Evolutionary conservation across 257 asterid genomes (phyloP).

Genomic region (Solanum clarkiae): DNA sequence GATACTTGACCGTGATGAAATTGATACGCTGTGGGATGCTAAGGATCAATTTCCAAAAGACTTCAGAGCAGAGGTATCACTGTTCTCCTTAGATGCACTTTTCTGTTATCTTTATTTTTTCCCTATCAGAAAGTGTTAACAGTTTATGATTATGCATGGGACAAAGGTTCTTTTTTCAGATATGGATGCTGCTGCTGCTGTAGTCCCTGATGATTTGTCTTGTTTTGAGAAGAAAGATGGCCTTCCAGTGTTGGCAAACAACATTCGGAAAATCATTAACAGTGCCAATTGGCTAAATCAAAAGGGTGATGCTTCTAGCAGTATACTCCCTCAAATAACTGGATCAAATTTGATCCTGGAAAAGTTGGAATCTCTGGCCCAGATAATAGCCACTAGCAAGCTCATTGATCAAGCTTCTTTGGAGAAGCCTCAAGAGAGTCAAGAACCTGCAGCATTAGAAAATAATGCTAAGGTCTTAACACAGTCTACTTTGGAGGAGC

Average conservation of each 20-base stretch:
- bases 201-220: conserved; percentile 14
- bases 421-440: conserved; percentile 27
- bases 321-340: conserved; percentile 12
- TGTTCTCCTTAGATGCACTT: neutral
- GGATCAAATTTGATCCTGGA: conserved; percentile 20
- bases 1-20: conserved; percentile 40
- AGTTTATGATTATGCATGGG: neutral
- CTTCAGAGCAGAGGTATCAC: conserved; percentile 58
- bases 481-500: conserved; percentile 13
- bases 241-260: conserved; percentile 34
- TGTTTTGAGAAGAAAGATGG: conserved; percentile 13
- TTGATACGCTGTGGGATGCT: conserved; percentile 43
- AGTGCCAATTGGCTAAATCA: conserved; percentile 24
- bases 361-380: conserved; percentile 11
- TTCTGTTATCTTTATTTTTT: neutral
- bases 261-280: conserved; percentile 25
- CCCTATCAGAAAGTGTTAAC: neutral
- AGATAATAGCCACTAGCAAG: neutral
- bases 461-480: conserved; percentile 17
- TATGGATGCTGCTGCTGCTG: conserved; percentile 36
- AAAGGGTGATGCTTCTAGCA: conserved; percentile 17
- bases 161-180: conserved; percentile 51
- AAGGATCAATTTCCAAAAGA: conserved; percentile 37
- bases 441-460: conserved; percentile 18
- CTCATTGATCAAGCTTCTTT: neutral